Percentiles rank a stretch among this genome's conserved stretches.
Evolutionary conservation across 2,329 filamentous ascomycete species (phyloP).

Genomic region (Chalaropsis ovoidea): DNA sequence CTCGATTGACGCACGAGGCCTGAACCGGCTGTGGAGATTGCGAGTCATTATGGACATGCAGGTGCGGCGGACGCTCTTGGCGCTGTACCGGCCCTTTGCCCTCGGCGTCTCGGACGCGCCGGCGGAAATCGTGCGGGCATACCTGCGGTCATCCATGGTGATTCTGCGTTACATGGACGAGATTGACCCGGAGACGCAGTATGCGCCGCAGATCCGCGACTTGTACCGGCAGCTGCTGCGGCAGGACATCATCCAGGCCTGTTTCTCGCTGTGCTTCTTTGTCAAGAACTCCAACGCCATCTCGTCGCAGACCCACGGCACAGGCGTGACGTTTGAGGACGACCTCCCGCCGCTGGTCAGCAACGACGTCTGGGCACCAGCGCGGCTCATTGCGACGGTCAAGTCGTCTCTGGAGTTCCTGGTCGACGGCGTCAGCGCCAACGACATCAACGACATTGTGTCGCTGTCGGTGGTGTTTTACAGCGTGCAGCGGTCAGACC

Average conservation of each 20-base stretch:
- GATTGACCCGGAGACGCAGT: constrained; percentile 39
- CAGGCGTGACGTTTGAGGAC: constrained; percentile 16
- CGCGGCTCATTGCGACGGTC: constrained; percentile 37
- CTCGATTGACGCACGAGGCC: constrained; percentile 36
- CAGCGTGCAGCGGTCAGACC: constrained; percentile 37
- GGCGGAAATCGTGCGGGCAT: constrained; percentile 42
- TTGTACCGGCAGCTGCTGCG: constrained; percentile 46
- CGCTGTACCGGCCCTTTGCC: constrained; percentile 46
- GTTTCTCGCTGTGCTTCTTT: constrained; percentile 47
- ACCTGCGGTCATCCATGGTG: constrained; percentile 46
- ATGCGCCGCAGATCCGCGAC: constrained; percentile 41
- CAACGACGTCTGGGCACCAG: constrained; percentile 35
- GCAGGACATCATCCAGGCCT: constrained; percentile 46
- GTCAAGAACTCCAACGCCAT: constrained; percentile 33
- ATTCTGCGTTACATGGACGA: constrained; percentile 48
- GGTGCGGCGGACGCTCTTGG: constrained; percentile 42
- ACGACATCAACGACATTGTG: constrained; percentile 43
- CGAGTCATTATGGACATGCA: constrained; percentile 46
- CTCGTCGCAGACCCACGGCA: background rate
- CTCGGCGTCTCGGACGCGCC: constrained; percentile 43
- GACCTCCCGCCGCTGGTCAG: constrained; percentile 17
- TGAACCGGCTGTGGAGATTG: constrained; percentile 44
- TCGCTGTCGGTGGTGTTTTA: constrained; percentile 41
- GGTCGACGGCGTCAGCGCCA: constrained; percentile 39
- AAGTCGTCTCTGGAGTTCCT: constrained; percentile 41